phyloP scores from a whole-genome alignment of 495 filamentous ascomycete species.

The Acidiella bohemica region DNA sequence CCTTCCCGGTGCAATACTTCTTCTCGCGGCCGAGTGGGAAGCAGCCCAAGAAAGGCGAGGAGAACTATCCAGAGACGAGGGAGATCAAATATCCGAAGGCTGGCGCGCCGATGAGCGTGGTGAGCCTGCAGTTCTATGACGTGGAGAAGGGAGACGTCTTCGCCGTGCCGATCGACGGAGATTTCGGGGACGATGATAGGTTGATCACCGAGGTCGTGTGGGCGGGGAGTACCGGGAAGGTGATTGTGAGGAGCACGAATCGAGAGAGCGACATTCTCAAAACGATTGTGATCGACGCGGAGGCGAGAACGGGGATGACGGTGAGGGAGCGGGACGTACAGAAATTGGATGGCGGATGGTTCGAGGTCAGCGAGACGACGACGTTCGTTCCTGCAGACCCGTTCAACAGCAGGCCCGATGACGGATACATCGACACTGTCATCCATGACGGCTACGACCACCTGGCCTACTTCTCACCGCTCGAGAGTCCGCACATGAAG shows the following conservation, averaged over 20 bases:
- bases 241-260: constrained; percentile 83
- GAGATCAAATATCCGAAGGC: constrained; percentile 97
- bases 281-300: constrained; percentile 75
- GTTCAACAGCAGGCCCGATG: constrained; percentile 56
- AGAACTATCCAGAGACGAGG: constrained; percentile 80
- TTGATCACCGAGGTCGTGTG: constrained; percentile 90
- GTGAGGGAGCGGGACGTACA: constrained; percentile 66
- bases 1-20: constrained; percentile 91
- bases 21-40: constrained; percentile 73
- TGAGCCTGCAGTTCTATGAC: constrained; percentile 80
- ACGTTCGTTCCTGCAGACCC: constrained; percentile 77
- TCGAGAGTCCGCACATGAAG: constrained; percentile 66
- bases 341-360: constrained; percentile 86
- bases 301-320: constrained; percentile 53
- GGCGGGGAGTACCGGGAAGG: constrained; percentile 58
- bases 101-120: constrained; percentile 82
- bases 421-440: constrained; percentile 88
- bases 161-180: constrained; percentile 57
- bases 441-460: constrained; percentile 82
- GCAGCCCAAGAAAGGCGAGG: constrained; percentile 54
- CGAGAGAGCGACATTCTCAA: constrained; percentile 83
- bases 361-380: constrained; percentile 82
- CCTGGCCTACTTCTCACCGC: constrained; percentile 83
- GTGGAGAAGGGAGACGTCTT: constrained; percentile 68
- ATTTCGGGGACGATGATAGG: constrained; percentile 67